Base-by-base conservation (phyloP, 371 early-diverging fungal genomes). In the Mortierella sp. region DNA sequence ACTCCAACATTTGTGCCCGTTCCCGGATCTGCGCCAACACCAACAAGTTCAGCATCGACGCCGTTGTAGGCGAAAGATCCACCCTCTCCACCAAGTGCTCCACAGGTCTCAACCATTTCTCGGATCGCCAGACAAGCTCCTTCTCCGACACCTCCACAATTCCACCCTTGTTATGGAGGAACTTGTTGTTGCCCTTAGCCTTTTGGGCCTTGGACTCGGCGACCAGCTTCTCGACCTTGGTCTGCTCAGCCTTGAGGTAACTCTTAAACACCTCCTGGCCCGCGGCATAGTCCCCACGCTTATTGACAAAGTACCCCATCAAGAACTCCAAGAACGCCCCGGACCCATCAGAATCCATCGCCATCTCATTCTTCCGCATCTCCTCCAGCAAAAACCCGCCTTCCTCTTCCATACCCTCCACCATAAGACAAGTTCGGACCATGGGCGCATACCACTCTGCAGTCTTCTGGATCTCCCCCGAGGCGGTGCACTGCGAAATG, bases 401-500 rank as follows among this genome's bases (percentile, higher is more conserved):
- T 38, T 86, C 86, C 27, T 76, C 72, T 71, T 86, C 82, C 77
- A 82, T 65, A 1, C 77, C 86, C 8, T 76, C 76, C 0, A 82
- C n/a, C 82, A 76, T 75, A 16, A 86, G 78, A 77, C 86, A 86
- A 7, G 82, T 56, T 32, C 78, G 51, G 24, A 86, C 86, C 82
- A 86, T 82, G 3, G 86, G 86, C n/a, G 72, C 63, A 68, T 79
- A 82, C 86, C 86, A 86, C 55, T 82, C 79, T 24, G 77, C 72
- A 27, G 72, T 82, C 78, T 82, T 86, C 54, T 77, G 79, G 48
- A 86, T 82, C 44, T 75, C 79, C n/a, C 81, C 79, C 0, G 83
- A 83, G 1, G 71, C 43, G 0, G 85, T 78, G 58, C 65, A 82
- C 73, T 86, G 86, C 4, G 68, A 49, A 41, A 86, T 82, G 54